phyloP scores from a whole-genome alignment of 129 eudicot genomes.

The Ambrosia artemisiifolia region DNA sequence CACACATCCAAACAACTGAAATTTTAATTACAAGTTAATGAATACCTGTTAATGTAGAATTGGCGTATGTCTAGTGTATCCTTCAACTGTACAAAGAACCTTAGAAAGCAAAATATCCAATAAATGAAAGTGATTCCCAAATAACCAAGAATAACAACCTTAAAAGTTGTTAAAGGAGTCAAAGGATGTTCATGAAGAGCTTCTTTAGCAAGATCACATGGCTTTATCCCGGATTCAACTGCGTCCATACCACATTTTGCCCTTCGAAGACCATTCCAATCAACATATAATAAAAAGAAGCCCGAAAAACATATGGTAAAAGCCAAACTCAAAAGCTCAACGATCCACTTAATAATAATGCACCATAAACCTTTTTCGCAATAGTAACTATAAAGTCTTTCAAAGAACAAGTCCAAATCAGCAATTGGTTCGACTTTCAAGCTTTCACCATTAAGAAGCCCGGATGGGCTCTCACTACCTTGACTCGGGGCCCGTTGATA shows the following conservation, averaged over 20 bases:
- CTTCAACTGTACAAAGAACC: conserved; percentile 84
- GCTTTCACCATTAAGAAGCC: conserved; percentile 80
- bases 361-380: conserved; percentile 97
- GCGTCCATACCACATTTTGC: conserved; percentile 99
- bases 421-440: conserved; percentile 66
- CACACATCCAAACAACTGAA: neutral
- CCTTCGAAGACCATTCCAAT: conserved; percentile 91
- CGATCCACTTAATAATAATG: conserved; percentile 93
- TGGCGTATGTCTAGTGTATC: conserved; percentile 73
- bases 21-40: neutral
- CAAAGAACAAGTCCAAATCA: conserved; percentile 83
- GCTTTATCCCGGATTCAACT: conserved; percentile 82
- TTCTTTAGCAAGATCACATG: conserved; percentile 84
- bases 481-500: conserved; percentile 77
- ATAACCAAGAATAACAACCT: conserved; percentile 77
- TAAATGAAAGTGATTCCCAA: conserved; percentile 78
- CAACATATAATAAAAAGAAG: conserved; percentile 74
- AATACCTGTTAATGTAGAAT: conserved; percentile 79
- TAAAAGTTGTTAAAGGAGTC: conserved; percentile 71
- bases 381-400: conserved; percentile 85
- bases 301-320: conserved; percentile 89
- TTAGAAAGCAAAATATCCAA: conserved; percentile 78
- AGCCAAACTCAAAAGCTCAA: conserved; percentile 82
- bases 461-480: conserved; percentile 92
- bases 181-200: conserved; percentile 87